A percentile compares a stretch with the other conserved stretches of the same genome.
phyloP scores from a whole-genome alignment of 2,329 filamentous ascomycete species.

The Colletotrichum coccodes region DNA sequence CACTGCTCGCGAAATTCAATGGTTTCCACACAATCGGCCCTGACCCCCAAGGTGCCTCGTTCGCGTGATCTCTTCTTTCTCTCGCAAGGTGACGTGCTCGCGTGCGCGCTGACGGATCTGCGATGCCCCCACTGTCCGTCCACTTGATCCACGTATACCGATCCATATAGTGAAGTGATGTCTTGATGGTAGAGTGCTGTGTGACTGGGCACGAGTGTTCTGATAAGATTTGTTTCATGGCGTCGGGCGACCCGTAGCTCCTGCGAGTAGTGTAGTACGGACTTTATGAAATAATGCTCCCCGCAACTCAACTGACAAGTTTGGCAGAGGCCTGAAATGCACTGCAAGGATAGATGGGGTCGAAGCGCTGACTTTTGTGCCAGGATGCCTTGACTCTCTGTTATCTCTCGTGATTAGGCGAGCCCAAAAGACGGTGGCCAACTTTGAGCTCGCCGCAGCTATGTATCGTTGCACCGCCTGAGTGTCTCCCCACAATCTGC shows the following conservation, averaged over 20 bases:
- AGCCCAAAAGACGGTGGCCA: background rate
- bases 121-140: background rate
- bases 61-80: background rate
- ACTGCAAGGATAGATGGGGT: background rate
- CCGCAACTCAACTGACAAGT: background rate
- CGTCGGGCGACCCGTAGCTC: background rate
- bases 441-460: background rate
- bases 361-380: background rate
- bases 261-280: background rate
- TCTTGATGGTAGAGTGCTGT: background rate
- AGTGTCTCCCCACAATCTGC: constrained; percentile 5
- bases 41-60: background rate
- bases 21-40: constrained; percentile 52
- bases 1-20: constrained; percentile 70
- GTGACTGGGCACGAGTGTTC: background rate
- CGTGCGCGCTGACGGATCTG: constrained; percentile 10
- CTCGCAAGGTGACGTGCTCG: background rate
- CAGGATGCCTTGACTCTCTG: background rate
- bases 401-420: too few species aligned
- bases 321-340: too few species aligned
- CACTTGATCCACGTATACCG: background rate
- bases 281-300: too few species aligned
- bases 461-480: constrained; percentile 4
- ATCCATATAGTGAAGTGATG: background rate
- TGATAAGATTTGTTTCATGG: constrained; percentile 11